Evolutionary conservation across 148 eudicot species (phyloP).

Genomic region (Rhododendron williamsianum): DNA sequence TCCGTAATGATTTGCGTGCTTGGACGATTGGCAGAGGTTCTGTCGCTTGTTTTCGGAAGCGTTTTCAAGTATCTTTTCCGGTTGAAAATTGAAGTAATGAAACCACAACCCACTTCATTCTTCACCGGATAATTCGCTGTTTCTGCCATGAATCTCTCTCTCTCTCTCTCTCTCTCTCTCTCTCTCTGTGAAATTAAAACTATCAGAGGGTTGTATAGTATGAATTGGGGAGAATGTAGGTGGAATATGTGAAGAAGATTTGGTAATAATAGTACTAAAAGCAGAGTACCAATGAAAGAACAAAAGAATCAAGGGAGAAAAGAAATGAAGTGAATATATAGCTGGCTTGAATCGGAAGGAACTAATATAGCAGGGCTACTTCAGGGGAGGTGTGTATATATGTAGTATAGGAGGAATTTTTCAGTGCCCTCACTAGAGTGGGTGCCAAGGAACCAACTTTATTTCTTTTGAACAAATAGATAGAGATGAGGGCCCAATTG

Average conservation of each 20-base stretch:
- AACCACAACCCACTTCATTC: slow-evolving; percentile 42
- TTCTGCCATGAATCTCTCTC: slow-evolving; percentile 13
- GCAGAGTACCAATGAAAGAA: not conserved
- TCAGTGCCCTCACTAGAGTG: slow-evolving; percentile 10
- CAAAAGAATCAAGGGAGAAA: slow-evolving; percentile 8
- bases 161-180: too few relatives aligned
- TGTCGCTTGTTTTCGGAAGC: slow-evolving; percentile 12
- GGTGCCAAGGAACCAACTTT: slow-evolving; percentile 13
- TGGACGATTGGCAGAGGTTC: not conserved
- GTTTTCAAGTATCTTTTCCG: slow-evolving; percentile 19
- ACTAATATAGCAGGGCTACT: not conserved
- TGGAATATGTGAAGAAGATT: not conserved
- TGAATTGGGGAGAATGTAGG: not conserved
- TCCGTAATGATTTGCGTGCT: not conserved
- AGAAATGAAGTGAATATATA: slow-evolving; percentile 8
- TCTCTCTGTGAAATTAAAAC: not conserved
- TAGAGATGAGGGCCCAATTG: not conserved
- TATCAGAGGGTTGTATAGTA: not conserved
- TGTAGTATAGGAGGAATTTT: too few relatives aligned
- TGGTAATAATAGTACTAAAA: not conserved
- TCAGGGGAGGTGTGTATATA: not conserved
- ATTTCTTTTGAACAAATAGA: not conserved
- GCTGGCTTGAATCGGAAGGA: slow-evolving; percentile 33
- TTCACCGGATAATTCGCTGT: slow-evolving; percentile 26
- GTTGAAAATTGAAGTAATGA: slow-evolving; percentile 36